A percentile compares a stretch with the other conserved stretches of the same genome.
phyloP scores from a whole-genome alignment of 106 monocot genomes.

The Chionographis japonica region DNA sequence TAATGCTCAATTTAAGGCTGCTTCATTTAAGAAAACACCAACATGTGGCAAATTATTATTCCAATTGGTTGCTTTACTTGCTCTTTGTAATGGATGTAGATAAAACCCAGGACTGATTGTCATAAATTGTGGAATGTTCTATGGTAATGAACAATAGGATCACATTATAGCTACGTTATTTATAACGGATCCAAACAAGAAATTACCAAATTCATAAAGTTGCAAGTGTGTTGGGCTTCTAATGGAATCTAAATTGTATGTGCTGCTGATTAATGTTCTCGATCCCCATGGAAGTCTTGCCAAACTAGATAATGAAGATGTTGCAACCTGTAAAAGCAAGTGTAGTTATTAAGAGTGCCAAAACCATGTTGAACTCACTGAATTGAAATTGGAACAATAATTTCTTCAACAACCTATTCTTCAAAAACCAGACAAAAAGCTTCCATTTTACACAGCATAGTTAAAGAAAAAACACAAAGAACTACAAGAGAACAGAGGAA shows the following conservation, averaged over 20 bases:
- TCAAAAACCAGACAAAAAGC: too few relatives aligned
- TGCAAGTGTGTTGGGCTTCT: slow-evolving; percentile 34
- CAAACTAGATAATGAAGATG: slow-evolving; percentile 79
- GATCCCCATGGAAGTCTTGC: slow-evolving; percentile 86
- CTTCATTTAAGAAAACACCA: too few relatives aligned
- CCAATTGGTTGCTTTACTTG: too few relatives aligned
- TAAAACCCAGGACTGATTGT: too few relatives aligned
- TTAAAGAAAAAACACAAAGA: too few relatives aligned
- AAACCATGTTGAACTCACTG: not conserved
- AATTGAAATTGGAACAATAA: not conserved
- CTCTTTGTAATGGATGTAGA: too few relatives aligned
- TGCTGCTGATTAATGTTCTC: slow-evolving; percentile 13
- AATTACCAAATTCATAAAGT: slow-evolving; percentile 79
- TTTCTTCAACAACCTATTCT: not conserved
- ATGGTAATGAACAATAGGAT: not conserved
- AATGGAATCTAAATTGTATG: slow-evolving; percentile 3
- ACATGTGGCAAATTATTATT: too few relatives aligned
- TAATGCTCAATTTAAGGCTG: too few relatives aligned
- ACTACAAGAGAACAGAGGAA: too few relatives aligned
- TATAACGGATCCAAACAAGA: not conserved
- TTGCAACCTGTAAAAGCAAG: slow-evolving; percentile 39
- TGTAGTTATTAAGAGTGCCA: not conserved
- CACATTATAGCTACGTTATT: not conserved
- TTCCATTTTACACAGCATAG: too few relatives aligned
- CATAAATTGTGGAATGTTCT: too few relatives aligned